Evolutionary conservation across 2,329 filamentous ascomycete genomes (phyloP).

Genomic region (Boeremia lycopersici): DNA sequence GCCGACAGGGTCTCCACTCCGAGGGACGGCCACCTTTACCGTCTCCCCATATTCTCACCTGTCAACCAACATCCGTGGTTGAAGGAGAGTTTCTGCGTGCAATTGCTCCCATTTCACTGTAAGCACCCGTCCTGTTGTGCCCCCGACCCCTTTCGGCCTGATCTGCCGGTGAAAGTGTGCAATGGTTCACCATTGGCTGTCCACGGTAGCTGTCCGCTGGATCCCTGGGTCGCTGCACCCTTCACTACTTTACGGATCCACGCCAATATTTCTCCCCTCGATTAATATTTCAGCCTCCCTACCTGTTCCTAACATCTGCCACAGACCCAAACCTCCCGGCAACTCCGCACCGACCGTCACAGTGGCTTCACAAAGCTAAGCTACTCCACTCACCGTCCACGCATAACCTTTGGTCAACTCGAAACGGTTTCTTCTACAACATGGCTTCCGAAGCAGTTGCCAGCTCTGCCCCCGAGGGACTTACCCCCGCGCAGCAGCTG

Average conservation of each 20-base stretch:
- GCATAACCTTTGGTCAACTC: conserved; percentile 46
- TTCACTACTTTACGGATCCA: background rate
- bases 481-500: conserved; percentile 62
- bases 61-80: conserved; percentile 10
- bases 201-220: background rate
- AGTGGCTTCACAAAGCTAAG: conserved; percentile 39
- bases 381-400: conserved; percentile 39
- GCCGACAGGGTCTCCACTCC: conserved; percentile 5
- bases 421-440: conserved; percentile 46
- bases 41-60: conserved; percentile 13
- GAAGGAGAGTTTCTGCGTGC: conserved; percentile 6
- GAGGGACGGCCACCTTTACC: conserved; percentile 18
- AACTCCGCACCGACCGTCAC: conserved; percentile 12
- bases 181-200: conserved; percentile 7
- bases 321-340: background rate
- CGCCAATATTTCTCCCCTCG: background rate
- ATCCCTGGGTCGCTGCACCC: conserved; percentile 2
- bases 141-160: background rate
- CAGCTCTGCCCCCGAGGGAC: conserved; percentile 43
- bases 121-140: background rate
- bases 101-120: conserved; percentile 6
- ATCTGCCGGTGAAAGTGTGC: background rate
- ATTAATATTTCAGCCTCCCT: background rate
- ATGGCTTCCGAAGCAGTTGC: conserved; percentile 48
- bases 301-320: background rate